phyloP scores from a whole-genome alignment of 2,329 filamentous ascomycete genomes.

The Leptographium lundbergii region DNA sequence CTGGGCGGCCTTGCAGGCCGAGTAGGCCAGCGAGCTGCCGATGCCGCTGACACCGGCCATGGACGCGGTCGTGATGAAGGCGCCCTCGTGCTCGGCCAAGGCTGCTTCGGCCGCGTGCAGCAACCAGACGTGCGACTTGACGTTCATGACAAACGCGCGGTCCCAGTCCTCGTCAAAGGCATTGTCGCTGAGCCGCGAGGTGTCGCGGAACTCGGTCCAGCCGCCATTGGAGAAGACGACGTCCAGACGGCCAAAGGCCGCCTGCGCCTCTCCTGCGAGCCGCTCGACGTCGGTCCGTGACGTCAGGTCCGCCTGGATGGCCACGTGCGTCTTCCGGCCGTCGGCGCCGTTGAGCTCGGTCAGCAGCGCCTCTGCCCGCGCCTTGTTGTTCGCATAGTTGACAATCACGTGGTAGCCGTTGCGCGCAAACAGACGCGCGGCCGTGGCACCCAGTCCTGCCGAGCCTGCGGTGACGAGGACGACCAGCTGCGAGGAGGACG shows the following conservation, averaged over 20 bases:
- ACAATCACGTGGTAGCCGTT: slow-evolving; percentile 58
- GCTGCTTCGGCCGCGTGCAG: slow-evolving; percentile 40
- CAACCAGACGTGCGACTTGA: slow-evolving; percentile 49
- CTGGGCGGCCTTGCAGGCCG: background rate
- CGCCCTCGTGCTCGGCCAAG: slow-evolving; percentile 43
- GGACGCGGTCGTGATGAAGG: slow-evolving; percentile 52
- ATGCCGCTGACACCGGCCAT: slow-evolving; percentile 51
- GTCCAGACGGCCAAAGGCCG: slow-evolving; percentile 57
- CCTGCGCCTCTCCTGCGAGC: slow-evolving; percentile 46
- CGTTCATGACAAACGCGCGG: slow-evolving; percentile 45
- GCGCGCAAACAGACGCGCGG: slow-evolving; percentile 53
- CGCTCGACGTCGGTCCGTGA: slow-evolving; percentile 43
- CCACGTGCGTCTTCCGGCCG: slow-evolving; percentile 23
- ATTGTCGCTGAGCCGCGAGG: slow-evolving; percentile 37
- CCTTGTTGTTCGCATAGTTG: slow-evolving; percentile 55
- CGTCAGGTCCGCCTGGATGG: slow-evolving; percentile 55
- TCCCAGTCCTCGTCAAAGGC: slow-evolving; percentile 48
- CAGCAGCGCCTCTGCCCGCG: slow-evolving; percentile 46
- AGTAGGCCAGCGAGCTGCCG: slow-evolving; percentile 38
- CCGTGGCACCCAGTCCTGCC: slow-evolving; percentile 58
- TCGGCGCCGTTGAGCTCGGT: slow-evolving; percentile 31
- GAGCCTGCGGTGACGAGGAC: slow-evolving; percentile 38
- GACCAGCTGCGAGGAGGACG: slow-evolving; percentile 14
- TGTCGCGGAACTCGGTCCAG: slow-evolving; percentile 34
- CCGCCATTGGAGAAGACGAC: slow-evolving; percentile 65